A percentile compares a stretch with the other conserved stretches of the same genome.
phyloP scores from a whole-genome alignment of 2,329 filamentous ascomycete species.

The Botrytis cinerea region DNA sequence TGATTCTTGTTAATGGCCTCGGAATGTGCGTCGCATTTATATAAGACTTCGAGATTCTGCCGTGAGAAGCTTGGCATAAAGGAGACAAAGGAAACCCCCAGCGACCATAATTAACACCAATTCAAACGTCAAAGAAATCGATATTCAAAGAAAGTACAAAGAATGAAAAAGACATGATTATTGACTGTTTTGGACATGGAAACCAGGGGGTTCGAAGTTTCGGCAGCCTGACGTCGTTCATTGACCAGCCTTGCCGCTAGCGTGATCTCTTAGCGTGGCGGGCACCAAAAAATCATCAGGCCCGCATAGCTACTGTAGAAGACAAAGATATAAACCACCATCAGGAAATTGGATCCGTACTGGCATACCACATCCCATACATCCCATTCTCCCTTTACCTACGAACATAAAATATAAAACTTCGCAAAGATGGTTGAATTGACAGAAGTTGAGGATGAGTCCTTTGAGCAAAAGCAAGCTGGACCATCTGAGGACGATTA shows the following conservation, averaged over 20 bases:
- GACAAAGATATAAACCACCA: slow-evolving; percentile 1
- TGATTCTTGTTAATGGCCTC: background rate
- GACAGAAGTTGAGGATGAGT: slow-evolving; percentile 94
- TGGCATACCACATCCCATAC: background rate
- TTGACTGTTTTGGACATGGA: background rate
- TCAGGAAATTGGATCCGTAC: background rate
- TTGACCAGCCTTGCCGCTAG: slow-evolving; percentile 21
- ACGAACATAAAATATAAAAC: background rate
- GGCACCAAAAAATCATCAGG: slow-evolving; percentile 18
- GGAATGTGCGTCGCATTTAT: background rate
- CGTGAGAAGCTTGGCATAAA: background rate
- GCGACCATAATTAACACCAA: background rate
- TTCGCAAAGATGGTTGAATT: slow-evolving; percentile 82
- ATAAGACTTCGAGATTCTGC: background rate
- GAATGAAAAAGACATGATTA: background rate
- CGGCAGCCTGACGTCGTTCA: slow-evolving; percentile 20
- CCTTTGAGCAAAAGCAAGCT: slow-evolving; percentile 74
- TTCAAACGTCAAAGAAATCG: background rate
- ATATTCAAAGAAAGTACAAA: background rate
- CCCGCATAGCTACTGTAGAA: background rate
- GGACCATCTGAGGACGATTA: slow-evolving; percentile 73
- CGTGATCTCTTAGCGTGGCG: slow-evolving; percentile 20
- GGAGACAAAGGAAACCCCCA: background rate
- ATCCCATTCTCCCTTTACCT: background rate
- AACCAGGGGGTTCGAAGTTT: background rate